Evolutionary conservation across 768 basidiomycete species (phyloP), one percentile per base, ranked within the genome.

Genomic region (Pulveroboletus sp.): DNA sequence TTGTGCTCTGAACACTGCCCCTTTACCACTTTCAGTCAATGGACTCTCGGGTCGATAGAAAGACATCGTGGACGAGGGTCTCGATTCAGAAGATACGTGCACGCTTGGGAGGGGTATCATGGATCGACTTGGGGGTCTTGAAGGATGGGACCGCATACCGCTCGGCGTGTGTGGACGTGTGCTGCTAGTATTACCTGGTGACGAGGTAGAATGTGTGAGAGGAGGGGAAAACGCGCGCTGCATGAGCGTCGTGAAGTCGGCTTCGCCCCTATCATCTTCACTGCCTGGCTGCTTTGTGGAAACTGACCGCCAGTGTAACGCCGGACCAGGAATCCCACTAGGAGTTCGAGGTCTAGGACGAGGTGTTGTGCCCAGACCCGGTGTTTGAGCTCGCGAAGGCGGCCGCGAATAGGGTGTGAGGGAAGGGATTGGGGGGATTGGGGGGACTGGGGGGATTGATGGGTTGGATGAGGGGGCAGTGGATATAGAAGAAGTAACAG

Each of bases 31-130:
- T 47, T 70, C 72, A 63, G 68, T 72, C 23, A 76, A 66, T 8
- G 75, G 78, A 49, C 79, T 83, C 51, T 79, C 80, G 7, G 80
- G 71, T 38, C 76, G 73, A 37, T 83, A 81, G 50, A 79, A 75
- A 6, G 89, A 90, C 78, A 86, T 79, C 6, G 85, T 76, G 2
- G 87, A 82, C 1, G 77, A 76, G 1, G 89, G 85, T 29, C 88
- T 76, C 17, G 87, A 89, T 9, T 82, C 79, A 5, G 82, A 78
- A 3, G 80, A 80, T 34, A 88, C 69, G 47, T 86, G 83, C 3
- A 90, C 72, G 54, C 77, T 83, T 8, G 89, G 89, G 22, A 89
- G 76, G 19, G 89, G 89, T 48, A 92, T 89, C 80, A 81, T 85
- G 6, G 90, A 92, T 46, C 86, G 79, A 60, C 89, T 89, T 2